Percentiles rank a stretch among this genome's conserved stretches.
Evolutionary conservation across 257 asterid genomes (phyloP).

Genomic region (Knoxia roxburghii): DNA sequence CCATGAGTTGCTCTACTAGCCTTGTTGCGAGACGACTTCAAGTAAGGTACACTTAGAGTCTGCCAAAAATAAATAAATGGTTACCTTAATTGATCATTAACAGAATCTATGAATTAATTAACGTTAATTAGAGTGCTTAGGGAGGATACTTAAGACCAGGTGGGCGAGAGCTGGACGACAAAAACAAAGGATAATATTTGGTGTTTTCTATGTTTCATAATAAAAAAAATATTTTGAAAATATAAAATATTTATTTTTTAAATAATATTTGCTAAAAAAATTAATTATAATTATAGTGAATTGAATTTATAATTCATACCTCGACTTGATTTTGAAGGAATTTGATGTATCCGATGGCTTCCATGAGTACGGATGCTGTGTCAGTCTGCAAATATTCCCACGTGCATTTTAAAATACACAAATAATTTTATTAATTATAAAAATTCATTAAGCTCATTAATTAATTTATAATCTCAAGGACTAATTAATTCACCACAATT

Average conservation of each 20-base stretch:
- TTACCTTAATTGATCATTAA: too few species aligned
- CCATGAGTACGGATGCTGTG: slow-evolving; percentile 96
- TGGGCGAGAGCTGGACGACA: slow-evolving; percentile 11
- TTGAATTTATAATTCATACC: slow-evolving; percentile 42
- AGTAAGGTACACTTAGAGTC: slow-evolving; percentile 84
- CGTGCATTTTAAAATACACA: slow-evolving; percentile 23
- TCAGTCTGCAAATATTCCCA: slow-evolving; percentile 63
- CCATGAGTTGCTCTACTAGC: slow-evolving; percentile 37
- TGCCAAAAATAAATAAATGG: slow-evolving; percentile 20
- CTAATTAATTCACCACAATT: too few species aligned
- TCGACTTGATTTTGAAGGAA: slow-evolving; percentile 85
- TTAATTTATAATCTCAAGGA: too few species aligned
- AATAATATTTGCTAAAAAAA: too few species aligned
- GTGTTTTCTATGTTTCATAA: too few species aligned
- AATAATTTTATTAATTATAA: not conserved
- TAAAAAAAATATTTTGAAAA: too few species aligned
- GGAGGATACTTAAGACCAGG: too few species aligned
- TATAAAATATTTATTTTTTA: too few species aligned
- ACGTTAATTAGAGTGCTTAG: too few species aligned
- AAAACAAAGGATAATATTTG: slow-evolving; percentile 14
- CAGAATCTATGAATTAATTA: too few species aligned
- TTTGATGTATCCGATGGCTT: slow-evolving; percentile 93
- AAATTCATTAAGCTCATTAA: too few species aligned
- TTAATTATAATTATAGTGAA: too few species aligned
- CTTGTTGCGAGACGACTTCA: slow-evolving; percentile 66